Evolutionary conservation across 768 basidiomycete species (phyloP), one percentile per base, ranked within the genome.

Genomic region (Tulasnella sp.): DNA sequence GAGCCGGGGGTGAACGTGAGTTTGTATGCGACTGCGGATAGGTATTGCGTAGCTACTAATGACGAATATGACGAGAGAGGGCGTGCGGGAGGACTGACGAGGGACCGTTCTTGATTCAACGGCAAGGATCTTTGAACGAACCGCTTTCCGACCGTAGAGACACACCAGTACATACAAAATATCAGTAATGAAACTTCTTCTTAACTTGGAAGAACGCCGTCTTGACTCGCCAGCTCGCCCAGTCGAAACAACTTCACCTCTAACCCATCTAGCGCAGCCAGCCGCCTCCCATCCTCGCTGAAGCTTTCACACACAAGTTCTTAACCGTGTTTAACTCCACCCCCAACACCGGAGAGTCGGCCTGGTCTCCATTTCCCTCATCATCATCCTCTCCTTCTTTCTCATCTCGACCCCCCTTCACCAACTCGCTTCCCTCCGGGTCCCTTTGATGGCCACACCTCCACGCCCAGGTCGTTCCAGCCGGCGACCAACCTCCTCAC

Each of bases 201-300:
- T n/a, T n/a, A n/a, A n/a, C n/a, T n/a, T n/a, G n/a, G n/a, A n/a
- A n/a, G n/a, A n/a, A n/a, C n/a, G n/a, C n/a, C n/a, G n/a, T n/a
- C 9, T 27, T 53, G 12, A 73, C 83, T 70, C 69, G 90, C 85
- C 58, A 76, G 73, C 34, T 68, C 70, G 42, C 68, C 66, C 30
- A 94, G 68, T 15, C 74, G 73, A 70, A 93, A 99, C 22, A 98
- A 72, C 68, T 92, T 97, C 9, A 85, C 82, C 72, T 97, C 90
- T 68, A 86, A 87, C 61, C 86, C 71, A 68, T 97, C 94, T 0
- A 91, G 87, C 12, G 87, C 82, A 15, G 80, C 92, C 42, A 98
- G 72, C 94, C 93, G 98, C 59, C 71, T 72, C 1, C 93, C 94
- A 65, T 98, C 82, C 49, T 83, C 80, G n/a, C 92, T 93, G 46